Evolutionary conservation across 495 filamentous ascomycete species (phyloP).

Genomic region (Astrocystis sublimbata): DNA sequence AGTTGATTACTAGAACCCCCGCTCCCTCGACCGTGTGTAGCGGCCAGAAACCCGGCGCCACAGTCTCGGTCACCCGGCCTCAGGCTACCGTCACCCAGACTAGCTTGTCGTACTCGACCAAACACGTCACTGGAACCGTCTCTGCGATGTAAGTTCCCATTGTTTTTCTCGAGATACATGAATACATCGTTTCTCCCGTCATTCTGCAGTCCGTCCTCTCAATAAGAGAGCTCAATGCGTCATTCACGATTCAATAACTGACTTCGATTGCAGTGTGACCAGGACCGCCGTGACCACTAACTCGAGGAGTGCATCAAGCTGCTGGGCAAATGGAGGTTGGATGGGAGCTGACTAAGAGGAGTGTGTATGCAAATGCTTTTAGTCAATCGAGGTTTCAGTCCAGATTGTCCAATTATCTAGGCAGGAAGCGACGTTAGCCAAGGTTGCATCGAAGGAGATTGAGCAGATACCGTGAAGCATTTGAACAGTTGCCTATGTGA

Average conservation of each 20-base stretch:
- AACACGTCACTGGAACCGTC: conserved; percentile 38
- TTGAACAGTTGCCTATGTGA: not conserved
- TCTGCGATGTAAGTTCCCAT: conserved; percentile 39
- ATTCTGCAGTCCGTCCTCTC: not conserved
- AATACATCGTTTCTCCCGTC: not conserved
- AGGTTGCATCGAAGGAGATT: not conserved
- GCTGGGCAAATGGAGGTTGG: conserved; percentile 43
- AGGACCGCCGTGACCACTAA: conserved; percentile 39
- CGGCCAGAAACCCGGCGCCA: conserved; percentile 31
- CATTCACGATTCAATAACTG: not conserved
- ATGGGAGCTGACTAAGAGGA: conserved; percentile 10
- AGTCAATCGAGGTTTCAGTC: not conserved
- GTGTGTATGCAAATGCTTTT: not conserved
- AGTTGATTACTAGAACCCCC: conserved; percentile 32
- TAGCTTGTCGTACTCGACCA: conserved; percentile 40
- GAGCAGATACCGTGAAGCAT: not conserved
- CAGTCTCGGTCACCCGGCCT: conserved; percentile 35
- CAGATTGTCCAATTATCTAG: no score
- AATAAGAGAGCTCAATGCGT: not conserved
- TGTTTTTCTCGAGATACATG: no score
- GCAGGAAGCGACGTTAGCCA: not conserved
- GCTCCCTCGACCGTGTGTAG: conserved; percentile 41
- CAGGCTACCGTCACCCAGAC: conserved; percentile 38
- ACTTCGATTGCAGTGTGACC: conserved; percentile 29
- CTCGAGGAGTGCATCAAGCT: conserved; percentile 39